A percentile compares a stretch with the other conserved stretches of the same genome.
Evolutionary conservation across 75 land plant species (phyloP).

Genomic region (Sequoia sempervirens): DNA sequence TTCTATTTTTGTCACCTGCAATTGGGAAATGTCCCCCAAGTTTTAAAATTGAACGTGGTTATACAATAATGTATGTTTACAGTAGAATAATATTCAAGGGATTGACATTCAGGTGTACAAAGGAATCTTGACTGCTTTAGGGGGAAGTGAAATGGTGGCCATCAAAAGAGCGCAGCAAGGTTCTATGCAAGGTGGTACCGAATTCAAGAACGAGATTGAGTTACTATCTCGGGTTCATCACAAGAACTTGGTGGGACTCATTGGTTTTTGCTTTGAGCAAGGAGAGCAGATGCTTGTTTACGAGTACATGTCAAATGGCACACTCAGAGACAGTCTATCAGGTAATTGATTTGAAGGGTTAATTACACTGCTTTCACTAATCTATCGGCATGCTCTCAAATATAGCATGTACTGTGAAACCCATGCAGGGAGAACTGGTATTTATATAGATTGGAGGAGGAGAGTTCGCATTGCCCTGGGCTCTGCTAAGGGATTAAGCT

Average conservation of each 20-base stretch:
- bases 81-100: not conserved
- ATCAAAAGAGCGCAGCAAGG: constrained; percentile 77
- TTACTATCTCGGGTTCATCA: constrained; percentile 89
- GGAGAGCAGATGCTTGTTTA: constrained; percentile 88
- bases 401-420: not conserved
- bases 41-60: not conserved
- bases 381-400: not conserved
- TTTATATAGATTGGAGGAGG: constrained; percentile 60
- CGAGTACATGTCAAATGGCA: constrained; percentile 74
- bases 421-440: constrained; percentile 43
- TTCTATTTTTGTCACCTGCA: not conserved
- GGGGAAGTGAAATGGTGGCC: constrained; percentile 58
- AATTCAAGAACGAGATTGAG: constrained; percentile 90
- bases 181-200: constrained; percentile 75
- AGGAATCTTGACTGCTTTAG: constrained; percentile 38
- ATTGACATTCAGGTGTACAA: constrained; percentile 57
- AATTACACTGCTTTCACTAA: not conserved
- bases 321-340: constrained; percentile 50
- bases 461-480: constrained; percentile 59
- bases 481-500: constrained; percentile 77
- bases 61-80: not conserved
- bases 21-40: not conserved
- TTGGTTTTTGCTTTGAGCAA: constrained; percentile 79
- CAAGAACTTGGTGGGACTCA: constrained; percentile 69
- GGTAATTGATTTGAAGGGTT: constrained; percentile 27